These are phyloP conservation scores for Solanum medicagineum DNA, from an alignment of 257 asterid genomes.

Conservation along the genomic window DNA sequence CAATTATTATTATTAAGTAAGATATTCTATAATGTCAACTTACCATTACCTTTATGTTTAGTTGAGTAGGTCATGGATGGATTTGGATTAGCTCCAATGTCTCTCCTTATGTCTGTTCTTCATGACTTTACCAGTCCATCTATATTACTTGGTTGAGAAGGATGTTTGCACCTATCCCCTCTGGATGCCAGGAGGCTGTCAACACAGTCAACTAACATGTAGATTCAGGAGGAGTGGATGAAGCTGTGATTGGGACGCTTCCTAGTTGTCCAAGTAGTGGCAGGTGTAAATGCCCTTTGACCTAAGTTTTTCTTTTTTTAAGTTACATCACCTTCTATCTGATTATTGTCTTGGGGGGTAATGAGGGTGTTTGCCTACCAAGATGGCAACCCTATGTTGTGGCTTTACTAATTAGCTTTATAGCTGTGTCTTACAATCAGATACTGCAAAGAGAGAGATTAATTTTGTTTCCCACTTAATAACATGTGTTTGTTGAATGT, in stretches of 20 bases:
- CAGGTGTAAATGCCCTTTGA: neutral
- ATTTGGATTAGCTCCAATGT: neutral
- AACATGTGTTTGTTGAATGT: neutral
- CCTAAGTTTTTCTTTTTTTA: neutral
- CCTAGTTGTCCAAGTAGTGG: neutral
- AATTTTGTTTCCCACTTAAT: neutral
- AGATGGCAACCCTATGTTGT: neutral
- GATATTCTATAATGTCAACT: neutral
- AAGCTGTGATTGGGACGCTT: neutral
- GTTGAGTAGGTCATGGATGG: neutral
- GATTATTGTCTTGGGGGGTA: neutral
- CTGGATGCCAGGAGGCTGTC: neutral
- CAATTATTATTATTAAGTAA: neutral
- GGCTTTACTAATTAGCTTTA: neutral
- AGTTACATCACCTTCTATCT: neutral
- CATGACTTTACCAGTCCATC: neutral
- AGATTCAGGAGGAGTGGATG: neutral
- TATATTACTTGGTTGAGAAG: neutral
- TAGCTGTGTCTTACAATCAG: neutral
- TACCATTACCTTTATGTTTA: neutral
- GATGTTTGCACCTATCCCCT: neutral
- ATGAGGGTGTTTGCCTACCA: neutral
- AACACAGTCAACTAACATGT: neutral
- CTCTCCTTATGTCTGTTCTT: neutral
- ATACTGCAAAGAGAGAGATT: neutral